These are phyloP conservation scores for Aspergillus proliferans DNA, from an alignment of 2,329 filamentous ascomycete genomes.

Conservation along the genomic window DNA sequence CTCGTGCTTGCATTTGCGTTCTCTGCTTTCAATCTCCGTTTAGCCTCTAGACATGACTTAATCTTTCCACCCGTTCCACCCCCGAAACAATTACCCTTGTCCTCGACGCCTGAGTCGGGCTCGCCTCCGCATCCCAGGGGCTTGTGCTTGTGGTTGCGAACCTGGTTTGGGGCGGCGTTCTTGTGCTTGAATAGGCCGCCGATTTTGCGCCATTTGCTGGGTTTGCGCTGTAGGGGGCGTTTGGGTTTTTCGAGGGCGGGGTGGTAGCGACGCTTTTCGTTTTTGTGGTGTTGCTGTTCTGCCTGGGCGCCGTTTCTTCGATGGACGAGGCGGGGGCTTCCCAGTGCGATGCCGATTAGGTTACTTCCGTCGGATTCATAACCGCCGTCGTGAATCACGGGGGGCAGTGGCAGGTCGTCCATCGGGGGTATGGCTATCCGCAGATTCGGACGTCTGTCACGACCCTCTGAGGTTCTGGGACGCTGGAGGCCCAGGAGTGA, in stretches of 20 bases:
- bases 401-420: slow-evolving; percentile 14
- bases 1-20: neutral
- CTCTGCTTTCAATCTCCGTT: neutral
- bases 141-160: slow-evolving; percentile 12
- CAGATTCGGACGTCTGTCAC: slow-evolving; percentile 21
- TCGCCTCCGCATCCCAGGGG: neutral
- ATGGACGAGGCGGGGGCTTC: slow-evolving; percentile 53
- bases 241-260: slow-evolving; percentile 7
- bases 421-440: slow-evolving; percentile 21
- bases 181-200: slow-evolving; percentile 39
- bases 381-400: slow-evolving; percentile 10
- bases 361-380: slow-evolving; percentile 27
- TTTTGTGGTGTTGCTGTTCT: slow-evolving; percentile 5
- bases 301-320: slow-evolving; percentile 11
- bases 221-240: slow-evolving; percentile 24
- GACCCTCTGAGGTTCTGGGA: slow-evolving; percentile 14
- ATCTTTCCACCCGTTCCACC: slow-evolving; percentile 2
- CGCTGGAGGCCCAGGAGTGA: slow-evolving; percentile 15
- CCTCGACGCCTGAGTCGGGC: neutral
- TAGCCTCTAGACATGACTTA: slow-evolving; percentile 16
- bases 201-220: slow-evolving; percentile 44
- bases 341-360: slow-evolving; percentile 67
- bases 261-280: slow-evolving; percentile 11
- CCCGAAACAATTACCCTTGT: neutral
- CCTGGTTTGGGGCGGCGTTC: slow-evolving; percentile 24